These are phyloP conservation scores for Taiozyma sp. DNA, from an alignment of 1,139 yeast species.

Conservation along the genomic window DNA sequence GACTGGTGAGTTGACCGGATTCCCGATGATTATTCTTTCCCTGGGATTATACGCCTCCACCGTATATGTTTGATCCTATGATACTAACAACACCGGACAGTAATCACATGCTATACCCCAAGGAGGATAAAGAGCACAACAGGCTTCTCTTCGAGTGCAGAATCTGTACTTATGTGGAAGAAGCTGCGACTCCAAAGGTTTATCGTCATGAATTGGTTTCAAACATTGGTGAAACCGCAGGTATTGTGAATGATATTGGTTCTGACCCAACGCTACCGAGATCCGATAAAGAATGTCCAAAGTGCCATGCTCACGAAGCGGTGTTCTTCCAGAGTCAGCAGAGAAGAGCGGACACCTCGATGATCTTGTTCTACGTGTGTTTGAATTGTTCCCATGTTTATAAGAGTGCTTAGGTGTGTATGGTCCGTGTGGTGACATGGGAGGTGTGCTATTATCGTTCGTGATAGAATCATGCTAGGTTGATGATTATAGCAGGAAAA, in stretches of 20 bases:
- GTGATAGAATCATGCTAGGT: not conserved
- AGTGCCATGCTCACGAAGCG: constrained; percentile 82
- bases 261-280: constrained; percentile 95
- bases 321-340: constrained; percentile 98
- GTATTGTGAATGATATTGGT: constrained; percentile 95
- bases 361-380: constrained; percentile 94
- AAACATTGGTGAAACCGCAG: constrained; percentile 84
- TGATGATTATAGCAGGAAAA: not conserved
- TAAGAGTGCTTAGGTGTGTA: constrained; percentile 13
- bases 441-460: no score
- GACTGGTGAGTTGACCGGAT: constrained; percentile 41
- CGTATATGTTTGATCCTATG: no score
- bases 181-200: constrained; percentile 85
- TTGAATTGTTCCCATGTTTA: constrained; percentile 75
- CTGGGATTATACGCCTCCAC: no score
- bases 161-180: constrained; percentile 90
- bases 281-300: constrained; percentile 89
- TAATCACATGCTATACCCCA: constrained; percentile 98
- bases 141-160: constrained; percentile 89
- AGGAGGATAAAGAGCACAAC: constrained; percentile 73
- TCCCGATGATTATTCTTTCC: no score
- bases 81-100: not conserved
- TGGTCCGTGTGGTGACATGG: not conserved
- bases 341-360: constrained; percentile 88
- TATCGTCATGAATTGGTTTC: constrained; percentile 92